Conservation (phyloP, 768 basidiomycete species). For the Kwoniella shandongensis region DNA sequence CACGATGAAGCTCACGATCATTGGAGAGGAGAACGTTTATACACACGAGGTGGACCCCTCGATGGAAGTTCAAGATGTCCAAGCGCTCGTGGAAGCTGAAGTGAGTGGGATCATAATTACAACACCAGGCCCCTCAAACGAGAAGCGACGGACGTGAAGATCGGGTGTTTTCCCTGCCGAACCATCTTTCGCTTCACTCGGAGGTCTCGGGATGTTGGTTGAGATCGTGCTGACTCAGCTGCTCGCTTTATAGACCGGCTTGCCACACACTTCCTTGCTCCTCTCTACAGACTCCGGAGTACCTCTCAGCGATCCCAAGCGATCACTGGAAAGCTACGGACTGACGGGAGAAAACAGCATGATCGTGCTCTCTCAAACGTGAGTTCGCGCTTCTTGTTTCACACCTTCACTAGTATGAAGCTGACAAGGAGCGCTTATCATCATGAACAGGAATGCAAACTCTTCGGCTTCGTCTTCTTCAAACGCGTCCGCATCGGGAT, state of each 20-base stretch:
- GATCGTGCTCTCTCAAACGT: constrained; percentile 45
- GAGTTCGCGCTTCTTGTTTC: constrained; percentile 6
- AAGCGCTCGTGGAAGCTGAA: constrained; percentile 92
- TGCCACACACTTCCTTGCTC: constrained; percentile 22
- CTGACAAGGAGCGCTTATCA: background rate
- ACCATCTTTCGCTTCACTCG: background rate
- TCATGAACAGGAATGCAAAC: background rate
- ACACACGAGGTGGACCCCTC: constrained; percentile 78
- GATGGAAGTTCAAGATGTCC: constrained; percentile 90
- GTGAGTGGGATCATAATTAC: constrained; percentile 57
- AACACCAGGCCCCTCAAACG: no score
- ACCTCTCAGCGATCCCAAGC: constrained; percentile 29
- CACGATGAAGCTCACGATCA: constrained; percentile 53
- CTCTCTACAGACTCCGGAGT: constrained; percentile 40
- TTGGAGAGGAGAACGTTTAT: constrained; percentile 55
- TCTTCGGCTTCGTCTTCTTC: constrained; percentile 24
- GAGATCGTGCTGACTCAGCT: constrained; percentile 6
- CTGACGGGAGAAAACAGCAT: constrained; percentile 40
- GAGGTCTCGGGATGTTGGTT: background rate
- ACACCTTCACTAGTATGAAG: no score
- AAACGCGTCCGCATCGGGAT: background rate
- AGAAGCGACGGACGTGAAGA: no score
- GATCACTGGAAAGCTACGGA: constrained; percentile 43
- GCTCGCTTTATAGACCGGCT: constrained; percentile 38
- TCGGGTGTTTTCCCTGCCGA: no score